phyloP scores from a whole-genome alignment of 108 stramenopile genomes.

The Stephanodiscus minutulus region DNA sequence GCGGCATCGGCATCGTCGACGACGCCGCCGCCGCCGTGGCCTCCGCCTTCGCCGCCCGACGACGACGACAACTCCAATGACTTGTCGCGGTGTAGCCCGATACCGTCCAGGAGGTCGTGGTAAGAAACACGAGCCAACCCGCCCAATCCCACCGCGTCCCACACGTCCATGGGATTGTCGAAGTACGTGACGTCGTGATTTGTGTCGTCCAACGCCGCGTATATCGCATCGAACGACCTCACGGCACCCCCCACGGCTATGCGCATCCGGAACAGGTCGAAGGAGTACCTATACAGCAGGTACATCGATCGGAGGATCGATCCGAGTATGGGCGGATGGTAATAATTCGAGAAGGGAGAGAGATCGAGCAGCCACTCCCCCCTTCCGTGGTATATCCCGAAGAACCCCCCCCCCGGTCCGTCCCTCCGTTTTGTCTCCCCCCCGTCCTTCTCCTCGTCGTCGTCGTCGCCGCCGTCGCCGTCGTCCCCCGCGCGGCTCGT shows the following conservation, averaged over 20 bases:
- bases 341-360: constrained; percentile 1
- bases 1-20: not conserved
- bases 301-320: constrained; percentile 11
- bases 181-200: no score
- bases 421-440: not conserved
- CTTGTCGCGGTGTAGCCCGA: constrained; percentile 46
- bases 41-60: no score
- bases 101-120: constrained; percentile 60
- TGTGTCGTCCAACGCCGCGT: no score
- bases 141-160: no score
- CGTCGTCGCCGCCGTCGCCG: constrained; percentile 7
- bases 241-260: constrained; percentile 48
- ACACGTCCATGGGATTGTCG: no score
- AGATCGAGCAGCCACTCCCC: constrained; percentile 28
- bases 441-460: constrained; percentile 6
- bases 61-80: constrained; percentile 25
- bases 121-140: constrained; percentile 43
- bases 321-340: constrained; percentile 19
- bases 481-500: constrained; percentile 7
- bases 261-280: constrained; percentile 39
- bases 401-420: constrained; percentile 27
- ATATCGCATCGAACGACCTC: constrained; percentile 45
- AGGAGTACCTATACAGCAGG: constrained; percentile 41
- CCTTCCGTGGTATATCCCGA: constrained; percentile 56
- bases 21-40: not conserved